phyloP scores from a whole-genome alignment of 441 rosid species.

The Populus trichocarpa region DNA sequence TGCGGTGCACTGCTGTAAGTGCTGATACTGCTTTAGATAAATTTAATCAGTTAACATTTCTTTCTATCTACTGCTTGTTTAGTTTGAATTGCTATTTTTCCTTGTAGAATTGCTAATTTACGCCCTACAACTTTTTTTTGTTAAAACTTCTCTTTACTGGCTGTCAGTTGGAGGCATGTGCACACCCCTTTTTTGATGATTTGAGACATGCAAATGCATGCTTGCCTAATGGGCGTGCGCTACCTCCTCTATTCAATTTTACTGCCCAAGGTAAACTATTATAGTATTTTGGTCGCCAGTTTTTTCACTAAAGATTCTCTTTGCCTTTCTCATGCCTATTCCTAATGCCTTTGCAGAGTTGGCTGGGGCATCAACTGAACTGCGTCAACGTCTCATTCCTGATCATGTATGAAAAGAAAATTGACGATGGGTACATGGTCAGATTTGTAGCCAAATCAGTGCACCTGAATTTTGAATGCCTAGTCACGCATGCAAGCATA shows the following conservation, averaged over 20 bases:
- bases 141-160: conserved; percentile 4
- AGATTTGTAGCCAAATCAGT: conserved; percentile 29
- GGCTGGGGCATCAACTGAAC: conserved; percentile 72
- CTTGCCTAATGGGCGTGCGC: conserved; percentile 65
- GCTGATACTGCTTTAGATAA: neutral
- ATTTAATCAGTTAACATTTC: neutral
- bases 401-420: conserved; percentile 41
- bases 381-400: conserved; percentile 67
- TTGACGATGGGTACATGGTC: conserved; percentile 1
- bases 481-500: conserved; percentile 13
- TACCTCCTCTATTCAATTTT: conserved; percentile 77
- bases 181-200: conserved; percentile 73
- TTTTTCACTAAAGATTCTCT: neutral
- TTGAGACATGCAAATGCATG: conserved; percentile 57
- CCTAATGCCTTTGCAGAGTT: conserved; percentile 50
- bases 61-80: neutral
- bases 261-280: conserved; percentile 54
- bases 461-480: conserved; percentile 22
- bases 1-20: conserved; percentile 79
- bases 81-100: neutral
- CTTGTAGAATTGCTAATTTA: conserved; percentile 7
- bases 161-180: conserved; percentile 76
- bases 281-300: neutral
- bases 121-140: neutral
- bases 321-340: conserved; percentile 14